Evolutionary conservation across 2,329 filamentous ascomycete genomes (phyloP), one percentile per base, ranked within the genome.

Genomic region (Alternaria brassicae): DNA sequence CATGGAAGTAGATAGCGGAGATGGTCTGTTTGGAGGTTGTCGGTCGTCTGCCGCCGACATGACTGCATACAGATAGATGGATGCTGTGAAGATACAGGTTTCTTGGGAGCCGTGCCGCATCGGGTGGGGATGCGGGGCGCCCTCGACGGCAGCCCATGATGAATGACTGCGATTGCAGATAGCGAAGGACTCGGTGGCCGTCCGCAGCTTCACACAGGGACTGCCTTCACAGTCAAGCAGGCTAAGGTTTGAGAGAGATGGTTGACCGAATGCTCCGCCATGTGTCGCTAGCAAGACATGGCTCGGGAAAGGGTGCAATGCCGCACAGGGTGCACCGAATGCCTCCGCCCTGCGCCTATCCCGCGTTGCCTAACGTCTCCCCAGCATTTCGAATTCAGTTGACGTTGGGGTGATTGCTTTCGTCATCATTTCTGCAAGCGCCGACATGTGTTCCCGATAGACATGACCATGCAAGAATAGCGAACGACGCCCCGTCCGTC

Each of bases 401-500:
- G 37, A 23, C 37, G 10, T 23, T 19, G 7, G 48, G 48, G 48
- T 25, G 21, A 25, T 23, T 13, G 28, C 48, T 39, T n/a, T 39
- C 19, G 44, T 49, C 53, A 27, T 28, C 19, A n/a, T 49, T n/a
- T 58, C 56, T 55, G 52, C 28, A 56, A 50, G 52, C 36, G 60
- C 44, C 51, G 56, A 40, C 37, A 42, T 37, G 27, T 37, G 56
- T 47, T 48, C 34, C 48, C 39, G 17, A 17, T 51, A 23, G 48
- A 60, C 45, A 53, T 52, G 28, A 56, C 47, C 47, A 44, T 10
- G 63, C 63, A 67, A 65, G 58, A 59, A 58, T 64, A 67, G 65
- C 34, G 34, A 19, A n/a, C 52, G 50, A 23, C 44, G 15, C 36
- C 41, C 32, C 44, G 15, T 30, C 41, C 32, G 41, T 60, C 45